Conservation (phyloP, 1,139 yeast species). For the Yamadazyma triangularis region DNA sequence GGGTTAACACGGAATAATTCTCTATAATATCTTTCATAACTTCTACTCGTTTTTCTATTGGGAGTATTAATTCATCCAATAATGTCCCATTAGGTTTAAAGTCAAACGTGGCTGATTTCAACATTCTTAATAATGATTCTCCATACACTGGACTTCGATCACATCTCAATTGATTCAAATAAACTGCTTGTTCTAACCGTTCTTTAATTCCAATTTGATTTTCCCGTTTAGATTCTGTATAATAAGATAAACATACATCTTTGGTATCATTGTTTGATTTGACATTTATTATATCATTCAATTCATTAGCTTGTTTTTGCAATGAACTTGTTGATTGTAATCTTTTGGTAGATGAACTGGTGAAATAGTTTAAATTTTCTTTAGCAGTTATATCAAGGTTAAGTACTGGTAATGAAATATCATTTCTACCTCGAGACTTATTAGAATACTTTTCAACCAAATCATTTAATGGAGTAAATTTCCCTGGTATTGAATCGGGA, state of each 20-base stretch:
- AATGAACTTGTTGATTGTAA: slow-evolving; percentile 48
- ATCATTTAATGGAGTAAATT: slow-evolving; percentile 41
- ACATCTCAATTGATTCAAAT: slow-evolving; percentile 64
- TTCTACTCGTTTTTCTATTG: slow-evolving; percentile 41
- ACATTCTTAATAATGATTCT: slow-evolving; percentile 25
- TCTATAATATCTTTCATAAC: slow-evolving; percentile 53
- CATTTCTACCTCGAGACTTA: slow-evolving; percentile 15
- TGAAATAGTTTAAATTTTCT: slow-evolving; percentile 46
- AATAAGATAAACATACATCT: slow-evolving; percentile 57
- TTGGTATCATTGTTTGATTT: slow-evolving; percentile 25
- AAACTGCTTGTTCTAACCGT: slow-evolving; percentile 52
- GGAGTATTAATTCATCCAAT: slow-evolving; percentile 29
- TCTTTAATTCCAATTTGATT: slow-evolving; percentile 49
- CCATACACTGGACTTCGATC: slow-evolving; percentile 56
- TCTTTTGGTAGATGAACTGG: slow-evolving; percentile 39
- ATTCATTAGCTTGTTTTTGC: slow-evolving; percentile 35
- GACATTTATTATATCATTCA: slow-evolving; percentile 32
- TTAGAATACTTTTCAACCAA: slow-evolving; percentile 37
- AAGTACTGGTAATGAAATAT: slow-evolving; percentile 51
- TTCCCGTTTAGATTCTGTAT: slow-evolving; percentile 48
- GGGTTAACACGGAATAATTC: slow-evolving; percentile 82
- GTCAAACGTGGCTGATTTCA: slow-evolving; percentile 14
- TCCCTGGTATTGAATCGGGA: slow-evolving; percentile 55
- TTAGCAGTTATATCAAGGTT: slow-evolving; percentile 55
- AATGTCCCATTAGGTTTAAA: slow-evolving; percentile 8